Evolutionary conservation across 2,329 filamentous ascomycete species (phyloP), one percentile per base, ranked within the genome.

Genomic region (Paracorniculantispora psalliotae): DNA sequence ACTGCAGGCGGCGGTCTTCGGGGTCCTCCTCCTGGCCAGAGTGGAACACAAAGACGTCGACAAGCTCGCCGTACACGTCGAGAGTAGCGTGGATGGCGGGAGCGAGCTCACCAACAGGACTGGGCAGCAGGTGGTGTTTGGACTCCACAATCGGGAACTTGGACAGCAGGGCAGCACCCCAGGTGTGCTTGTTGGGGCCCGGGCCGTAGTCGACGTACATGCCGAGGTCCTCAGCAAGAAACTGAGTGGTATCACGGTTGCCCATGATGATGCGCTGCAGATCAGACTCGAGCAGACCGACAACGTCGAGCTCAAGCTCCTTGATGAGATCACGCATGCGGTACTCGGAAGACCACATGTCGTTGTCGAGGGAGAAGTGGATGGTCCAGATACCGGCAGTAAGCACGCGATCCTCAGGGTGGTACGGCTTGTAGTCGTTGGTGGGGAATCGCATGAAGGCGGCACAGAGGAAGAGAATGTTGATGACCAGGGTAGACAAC

Each of bases 141-240:
- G 91, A 96, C 76, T 97, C 96, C 61, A 99, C 74, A 67, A 99
- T 99, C 3, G 94, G 94, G 78, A 97, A 99, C 71, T 97, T 97
- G 67, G 92, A 97, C 4, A 99, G 82, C 47, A 99, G 80, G 23
- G 92, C 94, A 10, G 88, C 85, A 54, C 94, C 94, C 94, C 94
- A 99, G 0, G 94, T 99, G 77, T 99, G 94, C 77, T 97, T 99
- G 82, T 99, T 96, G 7, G 94, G 94, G 2, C 94, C 94, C 30
- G 94, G 94, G 58, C 94, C 94, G 68, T 92, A 97, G 77, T 99
- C 94, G 52, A 96, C 92, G 69, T 97, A 99, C 94, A 99, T 99
- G 66, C 94, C 94, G 12, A 99, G 82, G 65, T 99, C 92, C 72
- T 97, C 93, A 21, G 94, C 92, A 9, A 99, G 83, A 75, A 91